Conservation (phyloP, 1,139 yeast species). For the Geotrichum candidum region DNA sequence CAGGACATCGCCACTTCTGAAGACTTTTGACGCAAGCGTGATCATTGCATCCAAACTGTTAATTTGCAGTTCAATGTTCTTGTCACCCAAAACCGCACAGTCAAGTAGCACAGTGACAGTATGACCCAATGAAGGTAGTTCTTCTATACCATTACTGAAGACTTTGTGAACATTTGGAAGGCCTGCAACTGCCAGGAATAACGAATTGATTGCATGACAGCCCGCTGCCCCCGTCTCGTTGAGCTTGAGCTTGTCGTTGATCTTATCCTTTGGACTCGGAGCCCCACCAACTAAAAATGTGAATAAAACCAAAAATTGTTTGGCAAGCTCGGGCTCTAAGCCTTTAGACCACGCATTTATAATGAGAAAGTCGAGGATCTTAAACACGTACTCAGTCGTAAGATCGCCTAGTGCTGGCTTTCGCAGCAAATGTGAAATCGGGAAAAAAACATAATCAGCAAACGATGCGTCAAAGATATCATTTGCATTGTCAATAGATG, state of each 20-base stretch:
- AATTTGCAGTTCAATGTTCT: slow-evolving; percentile 23
- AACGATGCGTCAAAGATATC: slow-evolving; percentile 36
- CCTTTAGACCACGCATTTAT: slow-evolving; percentile 45
- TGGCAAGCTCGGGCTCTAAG: slow-evolving; percentile 39
- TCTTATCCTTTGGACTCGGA: slow-evolving; percentile 28
- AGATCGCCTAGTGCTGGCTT: slow-evolving; percentile 39
- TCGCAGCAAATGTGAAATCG: slow-evolving; percentile 49
- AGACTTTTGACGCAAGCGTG: slow-evolving; percentile 33
- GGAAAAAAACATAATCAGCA: slow-evolving; percentile 60
- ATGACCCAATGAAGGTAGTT: slow-evolving; percentile 45
- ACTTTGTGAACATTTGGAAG: slow-evolving; percentile 13
- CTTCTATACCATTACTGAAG: slow-evolving; percentile 13
- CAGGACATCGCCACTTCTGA: slow-evolving; percentile 43
- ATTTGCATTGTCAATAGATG: slow-evolving; percentile 19
- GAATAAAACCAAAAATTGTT: slow-evolving; percentile 47
- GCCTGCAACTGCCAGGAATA: slow-evolving; percentile 35
- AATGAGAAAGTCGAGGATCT: slow-evolving; percentile 40
- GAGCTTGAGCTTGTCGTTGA: slow-evolving; percentile 22
- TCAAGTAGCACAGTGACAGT: slow-evolving; percentile 43
- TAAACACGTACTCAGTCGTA: slow-evolving; percentile 41
- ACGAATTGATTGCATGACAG: slow-evolving; percentile 33
- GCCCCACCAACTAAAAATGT: slow-evolving; percentile 45
- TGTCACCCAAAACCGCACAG: slow-evolving; percentile 30
- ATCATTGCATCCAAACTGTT: slow-evolving; percentile 34
- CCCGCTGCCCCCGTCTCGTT: slow-evolving; percentile 43